phyloP scores from a whole-genome alignment of 768 basidiomycete genomes.

The Psilocybe subaeruginosa region DNA sequence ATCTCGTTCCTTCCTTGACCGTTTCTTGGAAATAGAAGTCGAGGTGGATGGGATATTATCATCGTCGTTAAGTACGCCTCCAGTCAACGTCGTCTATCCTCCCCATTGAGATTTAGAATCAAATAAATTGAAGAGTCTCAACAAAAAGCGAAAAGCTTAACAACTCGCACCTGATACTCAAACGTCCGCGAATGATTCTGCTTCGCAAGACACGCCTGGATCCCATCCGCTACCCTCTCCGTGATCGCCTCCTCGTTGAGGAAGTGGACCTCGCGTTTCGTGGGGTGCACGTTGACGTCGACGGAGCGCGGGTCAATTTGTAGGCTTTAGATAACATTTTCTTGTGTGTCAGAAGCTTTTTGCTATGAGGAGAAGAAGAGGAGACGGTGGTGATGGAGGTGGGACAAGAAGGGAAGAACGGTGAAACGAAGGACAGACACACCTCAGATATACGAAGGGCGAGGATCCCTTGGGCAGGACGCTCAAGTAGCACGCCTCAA shows the following conservation, averaged over 20 bases:
- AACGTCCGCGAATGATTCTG: slow-evolving; percentile 71
- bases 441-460: slow-evolving; percentile 96
- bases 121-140: not conserved
- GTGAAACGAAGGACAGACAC: slow-evolving; percentile 12
- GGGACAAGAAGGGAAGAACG: not conserved
- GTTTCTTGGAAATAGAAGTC: slow-evolving; percentile 11
- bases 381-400: too few relatives aligned
- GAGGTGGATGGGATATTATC: slow-evolving; percentile 19
- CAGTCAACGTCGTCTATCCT: slow-evolving; percentile 63
- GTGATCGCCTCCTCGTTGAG: slow-evolving; percentile 88
- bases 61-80: slow-evolving; percentile 49
- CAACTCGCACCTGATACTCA: slow-evolving; percentile 63
- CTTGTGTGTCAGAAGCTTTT: too few relatives aligned
- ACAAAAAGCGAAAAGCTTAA: not conserved
- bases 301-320: slow-evolving; percentile 85
- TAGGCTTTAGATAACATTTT: slow-evolving; percentile 47
- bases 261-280: slow-evolving; percentile 96
- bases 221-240: slow-evolving; percentile 70
- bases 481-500: slow-evolving; percentile 84
- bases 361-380: too few relatives aligned
- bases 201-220: slow-evolving; percentile 67
- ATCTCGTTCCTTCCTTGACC: slow-evolving; percentile 25
- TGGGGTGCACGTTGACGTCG: slow-evolving; percentile 98
- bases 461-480: slow-evolving; percentile 87
- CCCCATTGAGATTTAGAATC: not conserved